A percentile compares a stretch with the other conserved stretches of the same genome.
phyloP scores from a whole-genome alignment of 352 stramenopile genomes.

The Pythium dissimile region DNA sequence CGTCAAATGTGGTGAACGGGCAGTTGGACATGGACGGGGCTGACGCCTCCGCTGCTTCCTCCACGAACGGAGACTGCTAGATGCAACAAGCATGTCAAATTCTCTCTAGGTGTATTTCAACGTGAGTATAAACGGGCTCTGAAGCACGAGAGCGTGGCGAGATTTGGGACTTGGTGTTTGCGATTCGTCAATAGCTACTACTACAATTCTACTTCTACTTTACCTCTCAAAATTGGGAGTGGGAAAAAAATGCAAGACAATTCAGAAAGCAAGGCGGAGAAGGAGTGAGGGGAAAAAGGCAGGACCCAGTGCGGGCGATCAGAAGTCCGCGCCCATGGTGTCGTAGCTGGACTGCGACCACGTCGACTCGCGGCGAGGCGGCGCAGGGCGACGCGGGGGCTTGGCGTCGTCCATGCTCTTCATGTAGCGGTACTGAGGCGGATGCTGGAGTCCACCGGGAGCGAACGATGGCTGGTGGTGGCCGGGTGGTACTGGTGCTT shows the following conservation, averaged over 20 bases:
- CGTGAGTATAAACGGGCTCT: not conserved
- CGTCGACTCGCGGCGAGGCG: conserved; percentile 42
- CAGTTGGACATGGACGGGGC: not conserved
- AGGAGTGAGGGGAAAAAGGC: not conserved
- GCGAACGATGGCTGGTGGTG: conserved; percentile 12
- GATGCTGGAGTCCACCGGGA: too few species aligned
- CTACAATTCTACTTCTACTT: conserved; percentile 35
- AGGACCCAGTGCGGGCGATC: not conserved
- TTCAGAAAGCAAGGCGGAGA: not conserved
- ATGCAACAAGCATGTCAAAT: not conserved
- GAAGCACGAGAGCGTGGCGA: not conserved
- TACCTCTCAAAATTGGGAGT: conserved; percentile 22
- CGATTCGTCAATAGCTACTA: conserved; percentile 22
- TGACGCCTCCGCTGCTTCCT: not conserved
- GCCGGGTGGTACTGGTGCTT: conserved; percentile 4
- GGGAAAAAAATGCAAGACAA: not conserved
- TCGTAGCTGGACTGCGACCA: conserved; percentile 39
- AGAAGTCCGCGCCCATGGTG: conserved; percentile 17
- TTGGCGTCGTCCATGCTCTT: conserved; percentile 64
- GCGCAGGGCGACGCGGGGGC: conserved; percentile 15
- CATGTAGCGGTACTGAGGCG: conserved; percentile 60
- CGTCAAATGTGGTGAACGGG: not conserved
- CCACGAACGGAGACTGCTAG: conserved; percentile 12
- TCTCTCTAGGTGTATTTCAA: conserved; percentile 4
- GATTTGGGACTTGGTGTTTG: conserved; percentile 8